Evolutionary conservation across 2,329 filamentous ascomycete genomes (phyloP), one percentile per base, ranked within the genome.

Genomic region (Cladosporium sp.): DNA sequence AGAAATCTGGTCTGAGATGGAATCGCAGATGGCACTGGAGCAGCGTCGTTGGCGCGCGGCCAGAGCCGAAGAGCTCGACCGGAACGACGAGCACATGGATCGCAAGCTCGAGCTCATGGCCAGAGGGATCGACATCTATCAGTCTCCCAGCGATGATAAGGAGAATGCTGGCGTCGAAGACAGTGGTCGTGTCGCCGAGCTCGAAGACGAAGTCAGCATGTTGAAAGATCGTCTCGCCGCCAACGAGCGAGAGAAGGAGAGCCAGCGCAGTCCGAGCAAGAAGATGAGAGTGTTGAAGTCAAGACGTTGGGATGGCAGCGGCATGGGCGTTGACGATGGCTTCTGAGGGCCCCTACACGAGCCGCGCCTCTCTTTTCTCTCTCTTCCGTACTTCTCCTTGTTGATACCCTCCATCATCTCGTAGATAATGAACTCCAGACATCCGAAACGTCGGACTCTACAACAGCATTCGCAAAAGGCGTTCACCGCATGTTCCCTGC

Each of bases 1-100:
- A 68, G 93, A 97, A 64, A 93, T 92, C 65, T 92, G 86, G 64
- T 80, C 77, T 2, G 94, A 97, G 68, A 95, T 96, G 77, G 94
- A 99, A 68, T 78, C 83, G 59, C 83, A 85, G 10, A 80, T 97
- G 47, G 83, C 85, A 19, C 76, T 86, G 12, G 91, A 97, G 71
- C 83, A 90, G 71, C 81, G 83, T 9, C 80, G 90, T n/a, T 97
- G 91, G 89, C 88, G 93, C 69, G 83, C 82, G 0, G 88, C 85
- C 0, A 83, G 91, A 71, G 88, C 90, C 17, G 83, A 88, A 4
- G 91, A 97, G 72, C 68, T 77, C 56, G 91, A 95, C 65, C 83
- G 85, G 44, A 85, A 86, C 53, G 91, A 96, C 60, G 89, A 90
- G 70, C 90, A 95, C 72, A 83, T 94, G 69, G 92, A 97, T 71